Evolutionary conservation across 176 grass and related monocot genomes (phyloP).

Genomic region (Cenchrus americanus): DNA sequence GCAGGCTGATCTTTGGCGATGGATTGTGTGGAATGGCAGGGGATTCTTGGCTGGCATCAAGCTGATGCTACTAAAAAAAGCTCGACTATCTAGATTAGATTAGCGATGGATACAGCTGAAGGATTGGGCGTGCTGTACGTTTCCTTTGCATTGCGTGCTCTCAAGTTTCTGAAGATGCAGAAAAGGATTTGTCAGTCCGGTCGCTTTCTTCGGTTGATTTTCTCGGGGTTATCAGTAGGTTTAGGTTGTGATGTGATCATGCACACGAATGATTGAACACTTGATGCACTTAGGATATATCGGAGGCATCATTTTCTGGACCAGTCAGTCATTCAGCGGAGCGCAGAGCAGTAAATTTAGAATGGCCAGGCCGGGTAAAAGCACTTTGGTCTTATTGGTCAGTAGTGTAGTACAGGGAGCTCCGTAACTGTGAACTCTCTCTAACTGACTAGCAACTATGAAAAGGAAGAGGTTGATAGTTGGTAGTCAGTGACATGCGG

Average conservation of each 20-base stretch:
- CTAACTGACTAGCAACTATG: no score
- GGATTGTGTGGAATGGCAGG: background rate
- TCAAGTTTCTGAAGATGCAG: background rate
- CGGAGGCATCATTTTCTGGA: background rate
- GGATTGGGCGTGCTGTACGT: background rate
- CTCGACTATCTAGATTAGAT: no score
- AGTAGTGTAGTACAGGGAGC: no score
- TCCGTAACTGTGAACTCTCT: no score
- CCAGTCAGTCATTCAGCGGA: background rate
- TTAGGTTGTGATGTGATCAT: background rate
- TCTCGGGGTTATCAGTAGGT: background rate
- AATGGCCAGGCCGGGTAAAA: no score
- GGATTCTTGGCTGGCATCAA: conserved; percentile 6
- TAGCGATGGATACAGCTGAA: background rate
- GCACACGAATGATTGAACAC: background rate
- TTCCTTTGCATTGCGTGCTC: background rate
- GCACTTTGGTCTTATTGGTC: no score
- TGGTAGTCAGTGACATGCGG: no score
- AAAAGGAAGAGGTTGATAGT: no score
- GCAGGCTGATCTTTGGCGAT: background rate
- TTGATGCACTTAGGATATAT: background rate
- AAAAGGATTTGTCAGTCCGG: background rate
- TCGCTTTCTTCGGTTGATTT: conserved; percentile 10
- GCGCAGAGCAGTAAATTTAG: background rate
- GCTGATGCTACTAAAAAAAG: background rate